A percentile compares a stretch with the other conserved stretches of the same genome.
These are phyloP conservation scores for Auriscalpium microsporum DNA, from an alignment of 768 basidiomycete species.

Conservation along the genomic window DNA sequence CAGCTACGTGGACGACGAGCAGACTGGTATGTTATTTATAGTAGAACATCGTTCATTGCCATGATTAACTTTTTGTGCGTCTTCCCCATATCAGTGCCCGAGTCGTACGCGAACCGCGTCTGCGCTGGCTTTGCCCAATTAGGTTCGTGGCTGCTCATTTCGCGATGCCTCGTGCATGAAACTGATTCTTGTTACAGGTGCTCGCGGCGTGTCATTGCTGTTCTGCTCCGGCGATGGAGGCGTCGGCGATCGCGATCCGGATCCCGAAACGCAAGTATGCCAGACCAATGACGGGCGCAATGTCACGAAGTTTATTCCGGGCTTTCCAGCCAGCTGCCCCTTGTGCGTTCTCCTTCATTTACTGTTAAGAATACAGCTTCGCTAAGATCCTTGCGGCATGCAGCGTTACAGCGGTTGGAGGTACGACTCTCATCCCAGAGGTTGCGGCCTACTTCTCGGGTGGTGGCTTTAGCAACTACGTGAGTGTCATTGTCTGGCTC, in stretches of 20 bases:
- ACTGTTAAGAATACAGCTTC: not conserved
- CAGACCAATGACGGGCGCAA: slow-evolving; percentile 52
- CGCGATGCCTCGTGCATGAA: not conserved
- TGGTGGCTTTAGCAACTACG: slow-evolving; percentile 68
- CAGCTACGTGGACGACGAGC: slow-evolving; percentile 66
- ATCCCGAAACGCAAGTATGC: slow-evolving; percentile 48
- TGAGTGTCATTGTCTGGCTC: slow-evolving; percentile 22
- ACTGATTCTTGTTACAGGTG: slow-evolving; percentile 30
- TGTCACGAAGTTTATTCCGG: slow-evolving; percentile 38
- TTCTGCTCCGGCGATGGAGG: slow-evolving; percentile 66
- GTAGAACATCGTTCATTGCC: slow-evolving; percentile 22
- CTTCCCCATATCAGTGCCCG: slow-evolving; percentile 40
- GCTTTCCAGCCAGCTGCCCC: slow-evolving; percentile 51
- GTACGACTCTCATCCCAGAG: slow-evolving; percentile 51
- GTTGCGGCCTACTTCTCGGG: slow-evolving; percentile 53
- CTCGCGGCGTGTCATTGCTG: slow-evolving; percentile 55
- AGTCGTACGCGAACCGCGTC: slow-evolving; percentile 43
- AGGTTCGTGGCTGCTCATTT: slow-evolving; percentile 25
- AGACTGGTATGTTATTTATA: slow-evolving; percentile 40
- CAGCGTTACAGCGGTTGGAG: slow-evolving; percentile 60
- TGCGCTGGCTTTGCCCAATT: slow-evolving; percentile 58
- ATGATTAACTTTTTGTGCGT: too few relatives aligned
- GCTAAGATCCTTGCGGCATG: slow-evolving; percentile 22
- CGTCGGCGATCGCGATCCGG: slow-evolving; percentile 52
- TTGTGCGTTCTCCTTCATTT: slow-evolving; percentile 17